Conservation (phyloP, 1,284 basidiomycete species). For the Ganoderma lucidum region DNA sequence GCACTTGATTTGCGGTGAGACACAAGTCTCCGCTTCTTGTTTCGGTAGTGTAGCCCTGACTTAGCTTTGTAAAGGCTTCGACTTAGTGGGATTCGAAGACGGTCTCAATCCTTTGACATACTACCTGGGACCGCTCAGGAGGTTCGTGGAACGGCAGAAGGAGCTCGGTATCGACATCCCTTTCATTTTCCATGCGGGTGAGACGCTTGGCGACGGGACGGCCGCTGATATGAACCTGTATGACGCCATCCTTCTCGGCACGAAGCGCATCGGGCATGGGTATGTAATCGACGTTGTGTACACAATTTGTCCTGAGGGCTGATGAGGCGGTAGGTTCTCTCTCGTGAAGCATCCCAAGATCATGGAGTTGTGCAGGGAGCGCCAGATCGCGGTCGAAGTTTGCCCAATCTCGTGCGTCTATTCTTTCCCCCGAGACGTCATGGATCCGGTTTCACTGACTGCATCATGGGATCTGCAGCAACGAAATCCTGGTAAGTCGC, state of each 20-base stretch:
- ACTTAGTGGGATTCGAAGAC: conserved; percentile 83
- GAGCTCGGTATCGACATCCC: conserved; percentile 73
- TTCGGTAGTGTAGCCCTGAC: background rate
- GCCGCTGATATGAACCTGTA: conserved; percentile 78
- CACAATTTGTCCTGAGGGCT: conserved; percentile 12
- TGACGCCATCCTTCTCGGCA: conserved; percentile 79
- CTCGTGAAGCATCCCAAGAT: conserved; percentile 79
- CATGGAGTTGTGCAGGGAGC: conserved; percentile 70
- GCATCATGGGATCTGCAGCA: conserved; percentile 46
- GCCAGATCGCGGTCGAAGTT: conserved; percentile 71
- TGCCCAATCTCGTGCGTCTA: conserved; percentile 73
- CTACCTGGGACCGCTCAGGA: conserved; percentile 70
- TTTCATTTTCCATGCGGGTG: conserved; percentile 83
- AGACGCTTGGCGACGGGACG: conserved; percentile 79
- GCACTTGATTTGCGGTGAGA: conserved; percentile 47
- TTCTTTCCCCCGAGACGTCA: background rate
- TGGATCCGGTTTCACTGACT: conserved; percentile 16
- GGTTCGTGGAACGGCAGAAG: conserved; percentile 64
- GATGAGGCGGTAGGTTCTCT: conserved; percentile 58
- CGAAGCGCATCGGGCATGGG: conserved; percentile 86
- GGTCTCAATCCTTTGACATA: conserved; percentile 64
- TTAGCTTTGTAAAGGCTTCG: conserved; percentile 65
- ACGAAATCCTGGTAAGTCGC: conserved; percentile 67
- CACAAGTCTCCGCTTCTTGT: background rate
- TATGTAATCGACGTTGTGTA: conserved; percentile 34